Conservation (phyloP, 2,329 filamentous ascomycete genomes). For the Fusarium odoratissimum region DNA sequence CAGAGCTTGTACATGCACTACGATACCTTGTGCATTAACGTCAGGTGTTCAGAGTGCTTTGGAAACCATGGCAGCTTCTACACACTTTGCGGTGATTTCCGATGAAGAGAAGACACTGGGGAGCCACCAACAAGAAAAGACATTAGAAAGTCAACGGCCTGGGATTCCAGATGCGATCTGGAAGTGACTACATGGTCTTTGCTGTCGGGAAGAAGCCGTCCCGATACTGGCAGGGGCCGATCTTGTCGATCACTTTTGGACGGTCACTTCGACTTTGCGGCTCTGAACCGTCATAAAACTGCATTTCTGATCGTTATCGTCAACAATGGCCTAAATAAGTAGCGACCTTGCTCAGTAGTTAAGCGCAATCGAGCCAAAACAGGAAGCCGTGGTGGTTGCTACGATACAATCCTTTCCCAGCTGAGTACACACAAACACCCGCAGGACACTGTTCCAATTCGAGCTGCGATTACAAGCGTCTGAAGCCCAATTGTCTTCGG, state of each 20-base stretch:
- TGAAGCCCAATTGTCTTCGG: slow-evolving; percentile 15
- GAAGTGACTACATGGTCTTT: slow-evolving; percentile 23
- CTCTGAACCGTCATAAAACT: slow-evolving; percentile 35
- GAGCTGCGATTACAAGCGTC: slow-evolving; percentile 21
- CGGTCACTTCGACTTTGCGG: slow-evolving; percentile 29
- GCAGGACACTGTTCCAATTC: slow-evolving; percentile 31
- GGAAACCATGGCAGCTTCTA: neutral
- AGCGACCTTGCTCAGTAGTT: neutral
- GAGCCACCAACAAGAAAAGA: neutral
- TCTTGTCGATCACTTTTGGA: slow-evolving; percentile 43
- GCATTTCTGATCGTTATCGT: slow-evolving; percentile 2
- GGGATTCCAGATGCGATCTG: slow-evolving; percentile 24
- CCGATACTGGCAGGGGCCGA: slow-evolving; percentile 43
- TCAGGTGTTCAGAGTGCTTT: neutral
- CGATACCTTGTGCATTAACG: neutral
- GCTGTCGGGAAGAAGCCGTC: slow-evolving; percentile 36
- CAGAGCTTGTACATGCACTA: neutral
- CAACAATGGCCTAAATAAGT: slow-evolving; percentile 12
- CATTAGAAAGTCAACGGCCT: neutral
- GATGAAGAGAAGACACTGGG: neutral
- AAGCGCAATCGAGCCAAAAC: slow-evolving; percentile 8
- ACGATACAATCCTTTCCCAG: slow-evolving; percentile 15
- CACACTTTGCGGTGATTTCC: neutral
- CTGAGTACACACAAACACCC: slow-evolving; percentile 23
- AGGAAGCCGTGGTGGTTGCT: slow-evolving; percentile 16